Conservation (phyloP, 192 early-diverging fungal species). For the Coemansia guatemalensis region DNA sequence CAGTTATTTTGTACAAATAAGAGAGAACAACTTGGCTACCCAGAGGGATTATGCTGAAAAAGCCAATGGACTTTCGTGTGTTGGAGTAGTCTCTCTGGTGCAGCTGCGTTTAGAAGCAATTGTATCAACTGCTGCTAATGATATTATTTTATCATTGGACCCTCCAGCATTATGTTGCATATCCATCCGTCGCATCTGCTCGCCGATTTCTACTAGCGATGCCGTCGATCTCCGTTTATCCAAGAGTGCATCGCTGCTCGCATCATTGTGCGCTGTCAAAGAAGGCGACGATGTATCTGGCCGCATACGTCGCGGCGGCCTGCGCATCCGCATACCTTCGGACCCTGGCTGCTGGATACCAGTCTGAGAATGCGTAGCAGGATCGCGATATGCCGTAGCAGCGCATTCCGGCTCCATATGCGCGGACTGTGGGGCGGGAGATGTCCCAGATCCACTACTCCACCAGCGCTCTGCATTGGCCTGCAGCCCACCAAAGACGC, state of each 20-base stretch:
- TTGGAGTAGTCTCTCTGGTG: conserved; percentile 39
- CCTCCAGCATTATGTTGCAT: neutral
- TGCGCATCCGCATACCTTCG: no score
- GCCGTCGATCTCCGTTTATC: neutral
- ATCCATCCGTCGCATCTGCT: conserved; percentile 46
- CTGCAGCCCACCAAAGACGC: conserved; percentile 34
- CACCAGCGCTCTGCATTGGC: conserved; percentile 47
- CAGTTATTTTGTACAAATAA: no score
- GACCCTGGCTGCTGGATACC: no score
- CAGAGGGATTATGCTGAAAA: no score
- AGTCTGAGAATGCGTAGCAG: neutral
- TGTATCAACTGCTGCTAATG: no score
- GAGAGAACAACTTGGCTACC: no score
- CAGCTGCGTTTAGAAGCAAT: conserved; percentile 39
- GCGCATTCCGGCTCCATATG: neutral
- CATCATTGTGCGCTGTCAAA: no score
- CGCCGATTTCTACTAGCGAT: conserved; percentile 37
- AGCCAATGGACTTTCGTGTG: neutral
- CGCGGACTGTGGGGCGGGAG: neutral
- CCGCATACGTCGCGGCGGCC: no score
- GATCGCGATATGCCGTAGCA: conserved; percentile 3
- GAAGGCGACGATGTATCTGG: no score
- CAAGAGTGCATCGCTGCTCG: neutral
- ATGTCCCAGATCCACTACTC: conserved; percentile 2
- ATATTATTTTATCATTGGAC: no score